Conservation (phyloP, 352 stramenopile genomes). For the Globisporangium emineosum region DNA sequence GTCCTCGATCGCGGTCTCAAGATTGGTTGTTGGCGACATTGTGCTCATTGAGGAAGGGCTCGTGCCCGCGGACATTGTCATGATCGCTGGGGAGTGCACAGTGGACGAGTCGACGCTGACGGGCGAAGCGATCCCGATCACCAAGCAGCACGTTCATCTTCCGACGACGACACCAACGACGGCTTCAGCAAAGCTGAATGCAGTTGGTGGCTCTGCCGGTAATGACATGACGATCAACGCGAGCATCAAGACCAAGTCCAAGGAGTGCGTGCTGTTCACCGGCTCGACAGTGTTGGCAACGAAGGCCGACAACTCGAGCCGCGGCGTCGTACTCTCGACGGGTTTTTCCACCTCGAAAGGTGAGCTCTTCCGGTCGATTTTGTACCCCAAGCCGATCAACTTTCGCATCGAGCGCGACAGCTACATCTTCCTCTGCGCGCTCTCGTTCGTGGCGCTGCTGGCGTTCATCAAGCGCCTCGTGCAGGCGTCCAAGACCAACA, state of each 20-base stretch:
- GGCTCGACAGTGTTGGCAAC: constrained; percentile 50
- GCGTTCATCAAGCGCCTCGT: constrained; percentile 56
- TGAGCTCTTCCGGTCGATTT: constrained; percentile 65
- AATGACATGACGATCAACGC: constrained; percentile 26
- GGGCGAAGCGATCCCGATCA: constrained; percentile 78
- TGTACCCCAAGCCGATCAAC: constrained; percentile 51
- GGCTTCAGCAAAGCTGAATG: neutral
- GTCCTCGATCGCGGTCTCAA: constrained; percentile 33
- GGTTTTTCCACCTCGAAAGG: constrained; percentile 70
- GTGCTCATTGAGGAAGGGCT: constrained; percentile 63
- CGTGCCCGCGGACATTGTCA: constrained; percentile 57
- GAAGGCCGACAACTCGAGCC: constrained; percentile 26
- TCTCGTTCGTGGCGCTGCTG: constrained; percentile 38
- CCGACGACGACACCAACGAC: neutral
- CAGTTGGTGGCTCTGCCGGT: neutral
- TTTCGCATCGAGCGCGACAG: constrained; percentile 71
- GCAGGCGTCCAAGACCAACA: constrained; percentile 27
- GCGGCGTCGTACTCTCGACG: constrained; percentile 56
- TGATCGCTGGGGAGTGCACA: constrained; percentile 63
- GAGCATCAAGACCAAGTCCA: constrained; percentile 37
- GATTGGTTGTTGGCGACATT: constrained; percentile 69
- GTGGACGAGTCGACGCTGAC: constrained; percentile 78
- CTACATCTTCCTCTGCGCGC: constrained; percentile 52
- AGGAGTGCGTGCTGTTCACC: constrained; percentile 55
- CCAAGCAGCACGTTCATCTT: constrained; percentile 36